Percentiles rank a stretch among this genome's conserved stretches.
Conservation (phyloP, 805 yeast genomes). For the Saccharomycopsis sp. region DNA sequence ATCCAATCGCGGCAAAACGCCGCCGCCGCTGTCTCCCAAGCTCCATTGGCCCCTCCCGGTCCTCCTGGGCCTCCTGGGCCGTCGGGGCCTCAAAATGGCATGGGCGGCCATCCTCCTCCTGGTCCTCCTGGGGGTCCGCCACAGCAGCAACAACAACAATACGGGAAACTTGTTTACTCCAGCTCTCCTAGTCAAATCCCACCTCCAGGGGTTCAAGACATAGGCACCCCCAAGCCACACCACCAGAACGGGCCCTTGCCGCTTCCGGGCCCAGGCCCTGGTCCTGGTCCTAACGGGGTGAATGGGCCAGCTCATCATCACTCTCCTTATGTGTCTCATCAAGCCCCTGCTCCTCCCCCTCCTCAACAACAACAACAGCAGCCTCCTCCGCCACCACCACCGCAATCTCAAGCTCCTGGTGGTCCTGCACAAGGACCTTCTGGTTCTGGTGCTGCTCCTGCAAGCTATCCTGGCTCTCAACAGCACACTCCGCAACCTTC, state of each 20-base stretch:
- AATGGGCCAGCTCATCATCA: conserved; percentile 20
- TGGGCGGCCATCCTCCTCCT: conserved; percentile 1
- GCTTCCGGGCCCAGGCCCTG: conserved; percentile 16
- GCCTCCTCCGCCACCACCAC: conserved; percentile 11
- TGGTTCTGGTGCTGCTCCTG: conserved; percentile 1
- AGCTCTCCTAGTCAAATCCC: not conserved
- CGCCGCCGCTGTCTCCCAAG: too few relatives aligned
- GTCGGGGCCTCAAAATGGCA: not conserved
- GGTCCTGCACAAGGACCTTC: too few relatives aligned
- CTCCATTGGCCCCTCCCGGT: conserved; percentile 20
- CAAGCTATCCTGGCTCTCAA: conserved; percentile 2
- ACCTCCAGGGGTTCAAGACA: not conserved
- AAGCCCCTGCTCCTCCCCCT: conserved; percentile 10
- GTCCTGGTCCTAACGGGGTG: conserved; percentile 8
- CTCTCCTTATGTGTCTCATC: conserved; percentile 18
- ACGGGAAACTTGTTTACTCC: not conserved
- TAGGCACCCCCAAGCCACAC: conserved; percentile 11
- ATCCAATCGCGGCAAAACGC: conserved; percentile 21
- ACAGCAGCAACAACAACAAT: conserved; percentile 19
- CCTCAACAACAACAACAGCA: conserved; percentile 16
- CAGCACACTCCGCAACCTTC: conserved; percentile 14
- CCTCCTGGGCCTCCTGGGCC: conserved; percentile 14
- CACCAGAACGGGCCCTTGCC: too few relatives aligned
- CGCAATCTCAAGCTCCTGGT: not conserved
- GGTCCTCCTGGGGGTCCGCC: conserved; percentile 13